Percentiles rank a stretch among this genome's conserved stretches.
Evolutionary conservation across 2,329 filamentous ascomycete species (phyloP).

Genomic region (Ophiocordyceps camponoti-leonardi): DNA sequence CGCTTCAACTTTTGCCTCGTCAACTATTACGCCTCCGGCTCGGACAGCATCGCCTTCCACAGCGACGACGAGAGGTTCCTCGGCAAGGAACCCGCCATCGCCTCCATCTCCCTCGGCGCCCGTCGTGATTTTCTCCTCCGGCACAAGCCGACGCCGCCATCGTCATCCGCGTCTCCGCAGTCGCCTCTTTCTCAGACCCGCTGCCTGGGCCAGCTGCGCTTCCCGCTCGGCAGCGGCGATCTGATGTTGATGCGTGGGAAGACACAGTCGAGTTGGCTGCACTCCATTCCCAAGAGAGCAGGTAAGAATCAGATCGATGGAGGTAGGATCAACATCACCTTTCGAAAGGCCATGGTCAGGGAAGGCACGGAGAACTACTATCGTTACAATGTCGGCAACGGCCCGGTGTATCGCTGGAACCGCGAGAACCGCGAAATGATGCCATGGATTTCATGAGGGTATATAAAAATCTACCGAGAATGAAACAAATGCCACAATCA

Average conservation of each 20-base stretch:
- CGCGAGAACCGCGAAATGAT: constrained; percentile 30
- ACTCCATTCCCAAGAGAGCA: constrained; percentile 60
- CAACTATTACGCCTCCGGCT: constrained; percentile 66
- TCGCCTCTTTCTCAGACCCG: constrained; percentile 8
- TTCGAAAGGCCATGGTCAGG: constrained; percentile 51
- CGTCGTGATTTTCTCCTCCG: constrained; percentile 63
- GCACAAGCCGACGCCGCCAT: constrained; percentile 42
- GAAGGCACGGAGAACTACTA: constrained; percentile 72
- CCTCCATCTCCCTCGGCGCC: constrained; percentile 57
- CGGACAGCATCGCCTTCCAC: constrained; percentile 65
- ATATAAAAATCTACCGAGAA: constrained; percentile 2
- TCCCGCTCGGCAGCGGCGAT: constrained; percentile 47
- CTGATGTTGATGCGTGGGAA: constrained; percentile 63
- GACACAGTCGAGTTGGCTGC: constrained; percentile 64
- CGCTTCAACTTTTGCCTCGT: constrained; percentile 66
- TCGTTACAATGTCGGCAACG: constrained; percentile 62
- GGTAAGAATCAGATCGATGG: constrained; percentile 45
- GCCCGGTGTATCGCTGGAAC: constrained; percentile 54
- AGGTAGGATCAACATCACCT: constrained; percentile 62
- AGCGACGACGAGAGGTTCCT: constrained; percentile 69
- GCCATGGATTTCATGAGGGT: constrained; percentile 15
- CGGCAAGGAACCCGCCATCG: constrained; percentile 51
- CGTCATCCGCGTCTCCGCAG: constrained; percentile 4
- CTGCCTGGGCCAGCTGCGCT: constrained; percentile 24
- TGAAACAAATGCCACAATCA: constrained; percentile 2